These are phyloP conservation scores for Crucibulum cyathiforme DNA, from an alignment of 1,284 basidiomycete genomes.

Conservation along the genomic window DNA sequence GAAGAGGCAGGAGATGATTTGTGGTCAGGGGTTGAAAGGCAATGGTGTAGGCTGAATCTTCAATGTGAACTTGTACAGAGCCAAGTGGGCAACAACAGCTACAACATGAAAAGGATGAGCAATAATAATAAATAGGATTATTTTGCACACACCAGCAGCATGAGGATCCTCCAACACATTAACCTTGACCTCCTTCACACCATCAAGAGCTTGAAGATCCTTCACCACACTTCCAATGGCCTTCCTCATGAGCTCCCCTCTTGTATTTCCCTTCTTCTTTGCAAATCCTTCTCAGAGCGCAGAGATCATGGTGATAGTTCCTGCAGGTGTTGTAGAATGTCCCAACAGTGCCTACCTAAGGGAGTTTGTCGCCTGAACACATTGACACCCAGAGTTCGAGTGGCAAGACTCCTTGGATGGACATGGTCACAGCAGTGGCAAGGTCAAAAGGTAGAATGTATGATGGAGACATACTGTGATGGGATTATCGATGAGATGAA, in stretches of 20 bases:
- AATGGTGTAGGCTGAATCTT: slow-evolving; percentile 74
- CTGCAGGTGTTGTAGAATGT: slow-evolving; percentile 64
- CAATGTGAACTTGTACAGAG: slow-evolving; percentile 75
- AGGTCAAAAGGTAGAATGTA: slow-evolving; percentile 37
- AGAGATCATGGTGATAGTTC: slow-evolving; percentile 60
- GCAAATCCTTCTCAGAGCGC: slow-evolving; percentile 69
- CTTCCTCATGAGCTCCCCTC: slow-evolving; percentile 68
- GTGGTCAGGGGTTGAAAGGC: slow-evolving; percentile 62
- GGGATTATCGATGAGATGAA: too few relatives aligned
- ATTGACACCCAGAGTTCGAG: slow-evolving; percentile 44
- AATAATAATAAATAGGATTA: too few relatives aligned
- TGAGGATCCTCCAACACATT: slow-evolving; percentile 73
- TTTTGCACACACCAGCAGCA: slow-evolving; percentile 60
- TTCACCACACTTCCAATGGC: slow-evolving; percentile 74
- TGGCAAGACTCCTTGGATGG: slow-evolving; percentile 34
- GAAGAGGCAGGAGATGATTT: too few relatives aligned
- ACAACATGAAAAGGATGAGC: neutral
- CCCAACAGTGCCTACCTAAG: slow-evolving; percentile 68
- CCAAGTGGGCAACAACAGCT: slow-evolving; percentile 81
- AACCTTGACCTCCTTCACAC: slow-evolving; percentile 61
- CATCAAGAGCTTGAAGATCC: slow-evolving; percentile 64
- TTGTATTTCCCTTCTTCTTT: slow-evolving; percentile 51
- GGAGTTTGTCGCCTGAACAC: slow-evolving; percentile 52
- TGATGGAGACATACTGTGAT: slow-evolving; percentile 41
- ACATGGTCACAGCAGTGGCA: slow-evolving; percentile 29